Evolutionary conservation across 345 rosid species (phyloP).

Genomic region (Melastoma malabathricum): DNA sequence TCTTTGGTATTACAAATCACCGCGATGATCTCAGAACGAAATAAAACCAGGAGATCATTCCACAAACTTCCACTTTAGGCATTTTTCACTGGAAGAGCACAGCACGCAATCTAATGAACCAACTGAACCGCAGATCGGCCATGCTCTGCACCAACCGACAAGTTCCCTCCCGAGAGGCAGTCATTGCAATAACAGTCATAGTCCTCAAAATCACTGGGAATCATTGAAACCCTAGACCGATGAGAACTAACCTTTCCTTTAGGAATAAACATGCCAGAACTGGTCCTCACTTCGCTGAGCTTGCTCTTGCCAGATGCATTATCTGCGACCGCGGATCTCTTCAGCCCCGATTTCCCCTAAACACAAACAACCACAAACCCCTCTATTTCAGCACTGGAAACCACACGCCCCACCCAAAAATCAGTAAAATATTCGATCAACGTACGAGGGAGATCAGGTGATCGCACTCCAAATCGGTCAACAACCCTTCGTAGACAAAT

Average conservation of each 20-base stretch:
- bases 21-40: too few relatives aligned
- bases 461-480: slow-evolving; percentile 90
- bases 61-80: too few relatives aligned
- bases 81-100: too few relatives aligned
- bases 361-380: not conserved
- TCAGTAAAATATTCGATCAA: slow-evolving; percentile 2
- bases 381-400: not conserved
- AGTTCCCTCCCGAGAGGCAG: too few relatives aligned
- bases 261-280: slow-evolving; percentile 89
- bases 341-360: slow-evolving; percentile 74
- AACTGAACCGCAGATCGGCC: too few relatives aligned
- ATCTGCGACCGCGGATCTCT: slow-evolving; percentile 95
- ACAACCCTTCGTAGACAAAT: slow-evolving; percentile 79
- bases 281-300: slow-evolving; percentile 80
- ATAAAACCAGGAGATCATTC: too few relatives aligned
- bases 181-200: not conserved
- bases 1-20: too few relatives aligned
- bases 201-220: not conserved
- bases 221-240: not conserved
- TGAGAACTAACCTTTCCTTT: slow-evolving; percentile 55
- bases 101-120: too few relatives aligned
- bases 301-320: slow-evolving; percentile 67
- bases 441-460: slow-evolving; percentile 82
- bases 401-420: not conserved
- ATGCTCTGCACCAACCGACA: too few relatives aligned